These are phyloP conservation scores for Dryas integrifolia DNA, from an alignment of 331 rosid species.

Conservation along the genomic window DNA sequence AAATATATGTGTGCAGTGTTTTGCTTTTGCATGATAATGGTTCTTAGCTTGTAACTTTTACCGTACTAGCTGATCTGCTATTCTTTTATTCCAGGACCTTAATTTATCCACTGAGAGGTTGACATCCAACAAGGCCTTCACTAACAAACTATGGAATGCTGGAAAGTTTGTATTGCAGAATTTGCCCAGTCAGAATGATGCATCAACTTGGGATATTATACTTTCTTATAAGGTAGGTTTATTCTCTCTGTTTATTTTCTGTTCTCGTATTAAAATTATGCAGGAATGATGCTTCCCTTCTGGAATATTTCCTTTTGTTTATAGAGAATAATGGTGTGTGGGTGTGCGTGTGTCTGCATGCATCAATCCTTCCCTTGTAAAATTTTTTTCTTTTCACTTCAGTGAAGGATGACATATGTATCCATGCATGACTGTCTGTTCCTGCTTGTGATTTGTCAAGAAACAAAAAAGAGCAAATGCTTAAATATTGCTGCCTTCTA, in stretches of 20 bases:
- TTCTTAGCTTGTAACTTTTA: constrained; percentile 7
- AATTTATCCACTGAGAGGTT: constrained; percentile 83
- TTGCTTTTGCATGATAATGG: constrained; percentile 19
- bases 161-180: constrained; percentile 88
- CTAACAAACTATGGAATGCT: constrained; percentile 97
- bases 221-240: constrained; percentile 50
- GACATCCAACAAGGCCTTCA: constrained; percentile 88
- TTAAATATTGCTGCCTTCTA: background rate
- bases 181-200: constrained; percentile 62
- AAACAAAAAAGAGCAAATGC: background rate
- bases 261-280: background rate
- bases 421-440: background rate
- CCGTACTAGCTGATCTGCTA: constrained; percentile 7
- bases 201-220: constrained; percentile 60
- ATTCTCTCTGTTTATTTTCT: background rate
- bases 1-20: background rate
- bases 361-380: background rate
- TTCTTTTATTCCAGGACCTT: constrained; percentile 64
- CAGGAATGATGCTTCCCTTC: background rate
- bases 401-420: background rate
- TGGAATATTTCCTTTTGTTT: background rate
- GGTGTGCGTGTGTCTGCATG: background rate
- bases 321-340: background rate
- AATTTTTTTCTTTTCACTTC: background rate
- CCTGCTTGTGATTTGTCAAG: background rate